phyloP scores from a whole-genome alignment of 2,329 filamentous ascomycete genomes.

The Pseudogymnoascus verrucosus region DNA sequence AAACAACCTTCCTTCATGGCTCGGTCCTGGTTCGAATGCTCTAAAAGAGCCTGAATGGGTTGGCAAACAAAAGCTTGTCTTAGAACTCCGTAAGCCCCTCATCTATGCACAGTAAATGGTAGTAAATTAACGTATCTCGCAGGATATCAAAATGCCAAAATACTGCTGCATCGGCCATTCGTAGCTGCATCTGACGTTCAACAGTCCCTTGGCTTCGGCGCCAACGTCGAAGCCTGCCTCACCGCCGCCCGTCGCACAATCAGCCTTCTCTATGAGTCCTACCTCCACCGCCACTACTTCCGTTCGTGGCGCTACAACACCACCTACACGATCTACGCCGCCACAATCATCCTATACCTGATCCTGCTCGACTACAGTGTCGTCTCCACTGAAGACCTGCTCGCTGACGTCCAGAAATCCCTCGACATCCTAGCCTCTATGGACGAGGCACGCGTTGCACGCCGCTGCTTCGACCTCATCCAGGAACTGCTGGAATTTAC shows the following conservation, averaged over 20 bases:
- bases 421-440: background rate
- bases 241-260: background rate
- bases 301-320: background rate
- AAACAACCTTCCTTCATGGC: background rate
- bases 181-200: background rate
- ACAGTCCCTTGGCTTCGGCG: background rate
- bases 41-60: background rate
- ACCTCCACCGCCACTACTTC: background rate
- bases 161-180: background rate
- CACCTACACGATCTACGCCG: background rate
- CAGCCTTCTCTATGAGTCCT: background rate
- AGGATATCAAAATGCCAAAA: background rate
- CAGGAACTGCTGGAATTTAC: background rate
- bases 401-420: background rate
- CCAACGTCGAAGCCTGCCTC: background rate
- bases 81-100: background rate
- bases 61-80: background rate
- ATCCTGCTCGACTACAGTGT: background rate
- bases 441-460: background rate
- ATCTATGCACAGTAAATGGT: background rate
- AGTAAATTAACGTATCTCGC: background rate
- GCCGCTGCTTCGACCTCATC: background rate
- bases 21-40: background rate
- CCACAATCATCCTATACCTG: background rate
- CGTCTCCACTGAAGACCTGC: background rate